Conservation (phyloP, 371 early-diverging fungal species). For the Mortierella sp. region DNA sequence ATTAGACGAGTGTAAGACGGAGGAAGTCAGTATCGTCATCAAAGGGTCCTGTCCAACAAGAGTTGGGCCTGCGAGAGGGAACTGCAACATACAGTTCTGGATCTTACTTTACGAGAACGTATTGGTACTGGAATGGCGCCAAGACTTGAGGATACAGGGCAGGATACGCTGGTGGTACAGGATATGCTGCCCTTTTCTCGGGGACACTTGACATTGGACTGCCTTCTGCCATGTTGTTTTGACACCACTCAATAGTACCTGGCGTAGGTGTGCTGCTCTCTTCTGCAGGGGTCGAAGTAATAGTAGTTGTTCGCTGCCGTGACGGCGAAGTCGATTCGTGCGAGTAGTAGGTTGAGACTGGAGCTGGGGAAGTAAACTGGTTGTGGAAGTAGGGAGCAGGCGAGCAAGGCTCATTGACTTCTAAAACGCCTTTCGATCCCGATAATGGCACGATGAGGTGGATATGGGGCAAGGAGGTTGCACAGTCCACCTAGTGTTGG, state of each 20-base stretch:
- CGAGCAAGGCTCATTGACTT: slow-evolving; percentile 11
- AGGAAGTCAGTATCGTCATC: neutral
- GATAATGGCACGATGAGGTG: neutral
- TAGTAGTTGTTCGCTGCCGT: neutral
- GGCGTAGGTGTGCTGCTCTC: neutral
- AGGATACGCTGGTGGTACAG: neutral
- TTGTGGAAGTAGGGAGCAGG: neutral
- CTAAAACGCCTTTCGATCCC: neutral
- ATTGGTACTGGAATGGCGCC: slow-evolving; percentile 16
- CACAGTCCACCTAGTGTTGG: neutral
- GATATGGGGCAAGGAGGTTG: neutral
- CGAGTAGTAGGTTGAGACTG: neutral
- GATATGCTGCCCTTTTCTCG: neutral
- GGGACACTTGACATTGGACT: neutral
- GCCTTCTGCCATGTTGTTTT: neutral
- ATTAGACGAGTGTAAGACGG: neutral
- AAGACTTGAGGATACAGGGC: neutral
- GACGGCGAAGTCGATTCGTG: neutral
- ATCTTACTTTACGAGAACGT: slow-evolving; percentile 26
- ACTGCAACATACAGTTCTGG: neutral
- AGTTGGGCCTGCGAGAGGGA: neutral
- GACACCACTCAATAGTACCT: neutral
- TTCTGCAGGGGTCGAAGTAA: neutral
- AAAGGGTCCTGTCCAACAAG: neutral
- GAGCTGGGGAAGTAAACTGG: neutral